phyloP scores from a whole-genome alignment of 73 alveolate species.

The Blepharisma japonicum region DNA sequence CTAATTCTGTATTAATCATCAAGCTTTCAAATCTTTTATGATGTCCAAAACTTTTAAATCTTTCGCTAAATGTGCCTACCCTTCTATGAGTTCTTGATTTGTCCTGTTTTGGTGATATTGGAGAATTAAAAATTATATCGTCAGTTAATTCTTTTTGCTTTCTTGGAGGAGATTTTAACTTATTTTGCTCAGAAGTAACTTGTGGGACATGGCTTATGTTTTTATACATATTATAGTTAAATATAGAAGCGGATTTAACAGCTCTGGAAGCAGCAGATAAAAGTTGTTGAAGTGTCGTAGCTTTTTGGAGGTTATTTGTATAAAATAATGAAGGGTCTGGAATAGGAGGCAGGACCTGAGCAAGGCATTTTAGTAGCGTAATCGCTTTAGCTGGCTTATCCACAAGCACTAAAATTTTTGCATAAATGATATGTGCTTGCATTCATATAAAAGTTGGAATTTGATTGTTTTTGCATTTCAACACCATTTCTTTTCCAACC shows the following conservation, averaged over 20 bases:
- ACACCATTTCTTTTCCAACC: neutral
- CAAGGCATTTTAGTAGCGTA: neutral
- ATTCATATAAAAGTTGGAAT: neutral
- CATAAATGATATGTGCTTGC: neutral
- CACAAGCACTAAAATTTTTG: neutral
- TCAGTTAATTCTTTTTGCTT: neutral
- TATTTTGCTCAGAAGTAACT: neutral
- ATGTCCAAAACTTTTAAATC: neutral
- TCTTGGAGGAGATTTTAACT: neutral
- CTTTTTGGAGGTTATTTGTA: neutral
- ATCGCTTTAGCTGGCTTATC: conserved; percentile 14
- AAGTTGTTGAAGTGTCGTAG: neutral
- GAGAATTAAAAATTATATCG: no score
- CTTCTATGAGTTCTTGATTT: neutral
- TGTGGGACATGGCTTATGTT: neutral
- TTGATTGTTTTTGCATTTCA: neutral
- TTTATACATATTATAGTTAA: neutral
- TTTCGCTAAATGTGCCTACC: neutral
- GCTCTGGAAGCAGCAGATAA: neutral
- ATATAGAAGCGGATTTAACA: neutral
- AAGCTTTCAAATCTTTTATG: neutral
- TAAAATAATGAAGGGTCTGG: neutral
- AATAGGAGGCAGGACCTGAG: neutral
- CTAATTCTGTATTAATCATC: neutral
- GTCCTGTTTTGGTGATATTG: neutral